Percentiles rank a stretch among this genome's conserved stretches.
Evolutionary conservation across 2,329 filamentous ascomycete genomes (phyloP).

Genomic region (Exophiala spinifera): DNA sequence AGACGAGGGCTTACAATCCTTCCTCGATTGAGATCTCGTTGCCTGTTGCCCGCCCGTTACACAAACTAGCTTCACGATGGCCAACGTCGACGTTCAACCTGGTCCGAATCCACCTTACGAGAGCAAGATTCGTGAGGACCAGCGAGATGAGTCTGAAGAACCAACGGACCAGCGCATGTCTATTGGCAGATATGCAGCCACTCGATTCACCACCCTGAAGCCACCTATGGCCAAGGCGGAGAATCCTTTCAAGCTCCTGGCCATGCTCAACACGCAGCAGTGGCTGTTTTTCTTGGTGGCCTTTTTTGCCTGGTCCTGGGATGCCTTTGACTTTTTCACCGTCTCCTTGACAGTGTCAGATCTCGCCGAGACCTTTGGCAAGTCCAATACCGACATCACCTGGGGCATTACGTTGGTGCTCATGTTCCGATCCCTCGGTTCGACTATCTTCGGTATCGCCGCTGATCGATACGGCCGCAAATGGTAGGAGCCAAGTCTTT

Average conservation of each 20-base stretch:
- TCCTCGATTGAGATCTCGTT: background rate
- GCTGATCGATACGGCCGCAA: conserved; percentile 56
- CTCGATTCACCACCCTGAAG: conserved; percentile 53
- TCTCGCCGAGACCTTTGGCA: conserved; percentile 53
- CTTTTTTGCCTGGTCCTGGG: conserved; percentile 46
- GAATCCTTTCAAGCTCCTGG: conserved; percentile 27
- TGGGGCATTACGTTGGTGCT: conserved; percentile 58
- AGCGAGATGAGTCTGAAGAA: conserved; percentile 4
- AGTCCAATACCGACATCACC: conserved; percentile 57
- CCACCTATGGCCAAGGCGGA: conserved; percentile 37
- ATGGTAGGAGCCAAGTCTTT: conserved; percentile 40
- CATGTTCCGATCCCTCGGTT: conserved; percentile 60
- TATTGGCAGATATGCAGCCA: conserved; percentile 49
- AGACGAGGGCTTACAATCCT: background rate
- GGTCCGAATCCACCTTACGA: conserved; percentile 1
- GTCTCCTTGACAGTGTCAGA: conserved; percentile 56
- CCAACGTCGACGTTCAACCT: conserved; percentile 15
- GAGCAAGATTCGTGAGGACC: conserved; percentile 4
- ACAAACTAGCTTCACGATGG: conserved; percentile 6
- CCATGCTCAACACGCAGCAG: conserved; percentile 29
- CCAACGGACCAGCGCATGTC: conserved; percentile 34
- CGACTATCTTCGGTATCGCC: conserved; percentile 55
- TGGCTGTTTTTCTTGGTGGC: conserved; percentile 32
- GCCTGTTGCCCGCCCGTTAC: background rate
- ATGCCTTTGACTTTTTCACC: conserved; percentile 62